Evolutionary conservation across 768 basidiomycete genomes (phyloP).

Genomic region (Hygrophorus russula): DNA sequence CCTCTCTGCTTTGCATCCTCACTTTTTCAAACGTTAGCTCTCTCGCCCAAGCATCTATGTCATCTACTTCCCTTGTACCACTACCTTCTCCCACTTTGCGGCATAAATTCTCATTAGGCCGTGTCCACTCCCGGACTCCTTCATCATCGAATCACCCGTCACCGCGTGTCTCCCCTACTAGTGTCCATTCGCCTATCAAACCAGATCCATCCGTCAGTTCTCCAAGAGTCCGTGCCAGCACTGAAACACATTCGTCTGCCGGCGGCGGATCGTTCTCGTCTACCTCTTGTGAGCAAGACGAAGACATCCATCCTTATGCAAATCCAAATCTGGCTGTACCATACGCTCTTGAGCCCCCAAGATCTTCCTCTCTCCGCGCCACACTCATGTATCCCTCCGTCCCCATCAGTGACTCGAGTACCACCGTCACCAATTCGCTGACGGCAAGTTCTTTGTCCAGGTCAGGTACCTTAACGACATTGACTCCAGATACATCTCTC

Average conservation of each 20-base stretch:
- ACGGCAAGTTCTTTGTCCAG: conserved; percentile 18
- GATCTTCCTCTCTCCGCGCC: conserved; percentile 18
- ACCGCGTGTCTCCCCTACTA: conserved; percentile 17
- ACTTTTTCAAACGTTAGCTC: conserved; percentile 24
- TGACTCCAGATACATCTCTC: conserved; percentile 24
- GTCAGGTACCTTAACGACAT: conserved; percentile 22
- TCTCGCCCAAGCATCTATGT: conserved; percentile 50
- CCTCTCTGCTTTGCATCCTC: conserved; percentile 4
- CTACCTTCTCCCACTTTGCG: conserved; percentile 20
- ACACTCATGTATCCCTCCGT: conserved; percentile 20
- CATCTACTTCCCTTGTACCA: conserved; percentile 40
- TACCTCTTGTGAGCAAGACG: conserved; percentile 20
- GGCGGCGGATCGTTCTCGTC: conserved; percentile 5
- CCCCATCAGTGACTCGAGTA: conserved; percentile 37
- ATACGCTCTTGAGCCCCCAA: conserved; percentile 21
- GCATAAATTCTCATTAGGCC: conserved; percentile 31
- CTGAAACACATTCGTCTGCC: conserved; percentile 3
- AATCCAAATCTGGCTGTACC: conserved; percentile 56
- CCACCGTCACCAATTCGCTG: conserved; percentile 37
- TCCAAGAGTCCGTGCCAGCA: conserved; percentile 2
- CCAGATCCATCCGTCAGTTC: conserved; percentile 6
- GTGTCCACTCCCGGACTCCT: conserved; percentile 16
- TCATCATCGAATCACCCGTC: conserved; percentile 18
- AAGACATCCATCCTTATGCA: conserved; percentile 63
- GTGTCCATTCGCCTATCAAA: conserved; percentile 10